Evolutionary conservation across 2,329 filamentous ascomycete species (phyloP), one percentile per base, ranked within the genome.

Genomic region (Beauveria asiatica): DNA sequence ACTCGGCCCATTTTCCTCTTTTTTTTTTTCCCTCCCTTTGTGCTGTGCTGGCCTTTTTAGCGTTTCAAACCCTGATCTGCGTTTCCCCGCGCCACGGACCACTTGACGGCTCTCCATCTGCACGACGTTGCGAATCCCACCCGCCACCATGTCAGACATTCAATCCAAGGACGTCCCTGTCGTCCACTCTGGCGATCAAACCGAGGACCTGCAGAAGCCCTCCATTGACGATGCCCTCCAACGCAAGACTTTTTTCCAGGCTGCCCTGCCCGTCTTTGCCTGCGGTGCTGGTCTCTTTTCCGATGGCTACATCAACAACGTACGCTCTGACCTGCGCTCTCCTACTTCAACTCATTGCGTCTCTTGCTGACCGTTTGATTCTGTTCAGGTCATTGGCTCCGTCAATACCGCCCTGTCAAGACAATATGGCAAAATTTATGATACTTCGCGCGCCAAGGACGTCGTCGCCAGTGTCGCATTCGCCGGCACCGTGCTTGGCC

Each of bases 211-310:
- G 23, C 39, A 39, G 10, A 60, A 60, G n/a, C 33, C 19, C 16
- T 41, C 27, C 16, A 49, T 60, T 17, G 59, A 56, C 7, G 25
- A 60, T 17, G 52, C 59, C 8, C 59, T 56, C n/a, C 45, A 60
- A 46, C 60, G 51, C 42, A 62, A 62, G 25, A 23, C 60, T 3
- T 62, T 62, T 30, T 56, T 62, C 50, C 45, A 62, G 13, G 60
- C 60, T 17, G 60, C 60, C 0, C 51, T 82, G 80, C 90, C 92
- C 17, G 88, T 92, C 1, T 87, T 96, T 66, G 92, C 92, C 48
- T 96, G 91, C 69, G 92, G 92, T 64, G 89, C 92, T 56, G 92
- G 92, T 68, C 80, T 96, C 2, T 96, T 96, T 74, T 92, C 88
- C 25, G 92, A 96, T 72, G 92, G 92, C 17, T 96, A 96, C 72